Conservation (phyloP, 495 filamentous ascomycete species). For the Barbatosphaeria neglecta region DNA sequence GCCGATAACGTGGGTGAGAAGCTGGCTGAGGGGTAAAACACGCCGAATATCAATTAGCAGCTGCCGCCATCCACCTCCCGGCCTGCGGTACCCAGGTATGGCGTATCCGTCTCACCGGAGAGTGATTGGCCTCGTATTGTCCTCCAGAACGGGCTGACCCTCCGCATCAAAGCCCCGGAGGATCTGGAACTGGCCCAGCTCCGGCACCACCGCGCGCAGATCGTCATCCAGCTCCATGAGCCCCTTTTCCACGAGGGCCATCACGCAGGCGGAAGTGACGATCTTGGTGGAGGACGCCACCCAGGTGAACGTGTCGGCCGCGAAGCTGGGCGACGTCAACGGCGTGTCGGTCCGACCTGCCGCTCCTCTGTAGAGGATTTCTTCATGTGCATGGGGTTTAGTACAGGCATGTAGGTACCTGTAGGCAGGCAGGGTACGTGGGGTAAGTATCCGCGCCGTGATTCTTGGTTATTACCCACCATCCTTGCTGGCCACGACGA, state of each 20-base stretch:
- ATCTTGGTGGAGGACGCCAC: slow-evolving; percentile 19
- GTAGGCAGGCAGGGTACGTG: too few relatives aligned
- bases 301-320: slow-evolving; percentile 40
- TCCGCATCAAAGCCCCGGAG: slow-evolving; percentile 10
- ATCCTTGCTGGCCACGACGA: slow-evolving; percentile 16
- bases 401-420: not conserved
- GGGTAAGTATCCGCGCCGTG: too few relatives aligned
- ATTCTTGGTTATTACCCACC: too few relatives aligned
- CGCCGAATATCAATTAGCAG: too few relatives aligned
- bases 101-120: slow-evolving; percentile 6
- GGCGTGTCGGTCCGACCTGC: slow-evolving; percentile 10
- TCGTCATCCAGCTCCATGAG: slow-evolving; percentile 12
- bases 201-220: slow-evolving; percentile 9
- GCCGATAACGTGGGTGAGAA: slow-evolving; percentile 22
- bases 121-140: slow-evolving; percentile 15
- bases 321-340: slow-evolving; percentile 10
- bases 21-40: slow-evolving; percentile 5
- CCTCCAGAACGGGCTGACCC: slow-evolving; percentile 12
- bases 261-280: slow-evolving; percentile 8
- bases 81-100: not conserved
- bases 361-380: slow-evolving; percentile 11
- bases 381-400: slow-evolving; percentile 3
- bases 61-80: too few relatives aligned
- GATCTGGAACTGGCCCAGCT: slow-evolving; percentile 11
- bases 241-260: slow-evolving; percentile 15